These are phyloP conservation scores for Pseudopithomyces maydicus DNA, from an alignment of 2,329 filamentous ascomycete genomes.

Conservation along the genomic window DNA sequence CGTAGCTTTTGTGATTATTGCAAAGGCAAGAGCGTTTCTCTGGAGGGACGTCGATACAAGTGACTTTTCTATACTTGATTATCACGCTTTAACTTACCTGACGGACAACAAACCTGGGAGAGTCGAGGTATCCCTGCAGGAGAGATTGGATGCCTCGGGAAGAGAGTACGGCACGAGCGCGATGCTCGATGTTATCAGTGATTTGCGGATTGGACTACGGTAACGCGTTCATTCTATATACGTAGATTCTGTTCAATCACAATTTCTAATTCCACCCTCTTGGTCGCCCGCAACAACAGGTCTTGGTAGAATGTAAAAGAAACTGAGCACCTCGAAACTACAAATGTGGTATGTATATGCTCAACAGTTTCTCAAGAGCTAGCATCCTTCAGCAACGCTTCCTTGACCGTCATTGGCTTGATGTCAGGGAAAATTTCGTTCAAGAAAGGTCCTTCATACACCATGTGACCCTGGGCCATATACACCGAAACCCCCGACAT, in stretches of 20 bases:
- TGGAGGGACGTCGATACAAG: constrained; percentile 12
- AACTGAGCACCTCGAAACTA: too few species aligned
- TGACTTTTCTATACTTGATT: constrained; percentile 21
- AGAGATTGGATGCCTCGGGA: background rate
- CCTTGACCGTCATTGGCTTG: constrained; percentile 11
- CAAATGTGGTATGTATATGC: too few species aligned
- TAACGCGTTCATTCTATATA: background rate
- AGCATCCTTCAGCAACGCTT: background rate
- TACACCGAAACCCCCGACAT: constrained; percentile 6
- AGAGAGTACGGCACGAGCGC: background rate
- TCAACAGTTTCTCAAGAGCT: background rate
- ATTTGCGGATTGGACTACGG: background rate
- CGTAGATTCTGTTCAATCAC: too few species aligned
- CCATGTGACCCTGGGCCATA: constrained; percentile 7
- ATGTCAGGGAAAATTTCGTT: constrained; percentile 19
- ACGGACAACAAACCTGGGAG: background rate
- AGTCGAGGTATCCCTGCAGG: background rate
- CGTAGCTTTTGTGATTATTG: constrained; percentile 10
- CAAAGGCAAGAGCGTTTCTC: constrained; percentile 7
- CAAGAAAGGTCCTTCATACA: constrained; percentile 2
- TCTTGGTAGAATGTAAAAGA: too few species aligned
- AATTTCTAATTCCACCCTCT: too few species aligned
- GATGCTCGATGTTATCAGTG: background rate
- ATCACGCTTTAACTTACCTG: constrained; percentile 9
- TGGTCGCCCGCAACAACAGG: too few species aligned